Evolutionary conservation across 768 basidiomycete genomes (phyloP).

Genomic region (Leccinum subgranulosum): DNA sequence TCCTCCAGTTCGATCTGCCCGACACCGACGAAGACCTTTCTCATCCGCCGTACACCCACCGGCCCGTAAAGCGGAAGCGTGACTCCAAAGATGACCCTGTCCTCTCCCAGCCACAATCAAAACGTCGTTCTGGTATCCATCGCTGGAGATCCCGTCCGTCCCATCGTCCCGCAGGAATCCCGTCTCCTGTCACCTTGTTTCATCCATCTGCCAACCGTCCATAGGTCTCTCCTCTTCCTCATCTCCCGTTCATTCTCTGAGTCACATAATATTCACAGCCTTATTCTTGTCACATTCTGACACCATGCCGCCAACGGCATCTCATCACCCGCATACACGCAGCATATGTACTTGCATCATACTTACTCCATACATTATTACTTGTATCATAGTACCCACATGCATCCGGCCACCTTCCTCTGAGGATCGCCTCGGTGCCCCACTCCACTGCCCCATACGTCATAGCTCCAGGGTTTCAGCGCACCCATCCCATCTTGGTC

Average conservation of each 20-base stretch:
- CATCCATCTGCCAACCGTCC: constrained; percentile 18
- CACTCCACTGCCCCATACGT: constrained; percentile 23
- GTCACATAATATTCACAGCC: constrained; percentile 10
- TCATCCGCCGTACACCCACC: constrained; percentile 60
- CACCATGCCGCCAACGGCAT: constrained; percentile 5
- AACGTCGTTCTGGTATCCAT: constrained; percentile 24
- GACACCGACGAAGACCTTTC: constrained; percentile 70
- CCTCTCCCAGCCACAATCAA: constrained; percentile 19
- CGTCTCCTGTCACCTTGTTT: neutral
- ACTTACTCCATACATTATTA: constrained; percentile 19
- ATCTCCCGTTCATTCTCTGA: constrained; percentile 6
- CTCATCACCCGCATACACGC: constrained; percentile 11
- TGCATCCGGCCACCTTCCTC: constrained; percentile 1
- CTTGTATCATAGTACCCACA: constrained; percentile 24
- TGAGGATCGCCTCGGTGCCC: neutral
- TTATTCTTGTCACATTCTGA: constrained; percentile 5
- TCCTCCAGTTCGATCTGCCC: constrained; percentile 65
- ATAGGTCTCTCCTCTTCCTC: neutral
- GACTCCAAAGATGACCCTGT: constrained; percentile 10
- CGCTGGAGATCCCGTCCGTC: constrained; percentile 16
- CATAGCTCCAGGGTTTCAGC: constrained; percentile 8
- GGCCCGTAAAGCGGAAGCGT: constrained; percentile 56
- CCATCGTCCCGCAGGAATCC: constrained; percentile 9
- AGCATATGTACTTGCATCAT: constrained; percentile 28
- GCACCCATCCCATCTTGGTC: neutral